Evolutionary conservation across 352 stramenopile species (phyloP), one percentile per base, ranked within the genome.

Genomic region (Thalassiosira mediterranea): DNA sequence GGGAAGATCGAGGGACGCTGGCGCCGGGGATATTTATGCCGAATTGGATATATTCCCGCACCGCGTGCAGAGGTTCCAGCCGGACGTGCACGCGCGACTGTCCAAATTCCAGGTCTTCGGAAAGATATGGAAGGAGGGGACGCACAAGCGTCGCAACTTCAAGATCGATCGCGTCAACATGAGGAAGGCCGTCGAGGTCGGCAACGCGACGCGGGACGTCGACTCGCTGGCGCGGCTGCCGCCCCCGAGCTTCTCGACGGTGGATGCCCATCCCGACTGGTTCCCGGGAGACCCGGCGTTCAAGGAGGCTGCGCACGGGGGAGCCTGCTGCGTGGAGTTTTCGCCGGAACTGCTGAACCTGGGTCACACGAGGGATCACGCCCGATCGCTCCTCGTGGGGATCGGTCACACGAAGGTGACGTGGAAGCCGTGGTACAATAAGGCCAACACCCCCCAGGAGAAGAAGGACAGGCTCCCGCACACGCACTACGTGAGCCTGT

Each of bases 341-440:
- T 73, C 71, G 2, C 29, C 19, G 0, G 23, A 79, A 17, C 48
- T 72, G 5, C 11, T 79, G 11, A 72, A 67, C 60, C 17, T 46
- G 8, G 61, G 53, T 38, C 46, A 29, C 3, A 58, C 23, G 13
- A 19, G 28, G 13, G 32, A 65, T 15, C 8, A 15, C 15, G 47
- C 17, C 29, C 34, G 23, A 42, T 72, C 44, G 5, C 29, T 79
- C 32, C 56, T 79, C 0, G 71, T 79, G 51, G 71, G 71, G 7
- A 70, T 79, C 19, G 71, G 38, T 26, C 71, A 79, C 46, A 79
- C 71, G 0, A 73, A 79, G 44, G 62, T 74, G 34, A 40, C 28
- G 2, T 79, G 71, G 71, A 73, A 59, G 40, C 61, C 44, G 51
- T 79, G 61, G 61, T 79, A 79, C 13, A 64, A 23, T 34, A 74